Evolutionary conservation across 176 grass and related monocot genomes (phyloP).

Genomic region (Musa acuminata): DNA sequence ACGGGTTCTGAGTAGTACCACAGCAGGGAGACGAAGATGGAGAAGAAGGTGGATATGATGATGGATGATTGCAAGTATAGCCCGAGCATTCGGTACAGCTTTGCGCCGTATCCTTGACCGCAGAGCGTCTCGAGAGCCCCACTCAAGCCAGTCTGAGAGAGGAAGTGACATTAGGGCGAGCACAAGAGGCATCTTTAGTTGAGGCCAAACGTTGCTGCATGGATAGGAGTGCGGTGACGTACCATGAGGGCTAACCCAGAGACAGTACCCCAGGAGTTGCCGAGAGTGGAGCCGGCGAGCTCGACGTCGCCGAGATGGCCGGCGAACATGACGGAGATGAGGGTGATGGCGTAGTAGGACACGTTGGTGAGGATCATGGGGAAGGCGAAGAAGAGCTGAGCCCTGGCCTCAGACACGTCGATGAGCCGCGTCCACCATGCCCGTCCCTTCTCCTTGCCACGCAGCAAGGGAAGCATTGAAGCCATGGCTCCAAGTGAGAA

Average conservation of each 20-base stretch:
- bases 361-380: conserved; percentile 87
- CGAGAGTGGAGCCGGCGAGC: conserved; percentile 87
- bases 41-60: conserved; percentile 35
- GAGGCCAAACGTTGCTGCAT: background rate
- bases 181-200: background rate
- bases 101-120: conserved; percentile 67
- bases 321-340: conserved; percentile 95
- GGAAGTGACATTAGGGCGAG: background rate
- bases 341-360: conserved; percentile 66
- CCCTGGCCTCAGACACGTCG: conserved; percentile 40
- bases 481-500: too few species aligned
- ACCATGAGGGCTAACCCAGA: conserved; percentile 77
- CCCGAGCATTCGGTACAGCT: conserved; percentile 54
- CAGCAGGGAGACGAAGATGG: conserved; percentile 39
- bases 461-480: too few species aligned
- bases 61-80: conserved; percentile 75
- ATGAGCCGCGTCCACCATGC: conserved; percentile 35
- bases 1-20: conserved; percentile 67
- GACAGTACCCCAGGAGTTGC: conserved; percentile 90
- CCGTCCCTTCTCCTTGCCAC: background rate
- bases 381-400: conserved; percentile 61
- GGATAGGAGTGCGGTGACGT: background rate
- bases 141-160: conserved; percentile 54
- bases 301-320: conserved; percentile 78
- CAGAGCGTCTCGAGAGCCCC: conserved; percentile 87